These are phyloP conservation scores for Lactarius quietus DNA, from an alignment of 768 basidiomycete genomes.

Conservation along the genomic window DNA sequence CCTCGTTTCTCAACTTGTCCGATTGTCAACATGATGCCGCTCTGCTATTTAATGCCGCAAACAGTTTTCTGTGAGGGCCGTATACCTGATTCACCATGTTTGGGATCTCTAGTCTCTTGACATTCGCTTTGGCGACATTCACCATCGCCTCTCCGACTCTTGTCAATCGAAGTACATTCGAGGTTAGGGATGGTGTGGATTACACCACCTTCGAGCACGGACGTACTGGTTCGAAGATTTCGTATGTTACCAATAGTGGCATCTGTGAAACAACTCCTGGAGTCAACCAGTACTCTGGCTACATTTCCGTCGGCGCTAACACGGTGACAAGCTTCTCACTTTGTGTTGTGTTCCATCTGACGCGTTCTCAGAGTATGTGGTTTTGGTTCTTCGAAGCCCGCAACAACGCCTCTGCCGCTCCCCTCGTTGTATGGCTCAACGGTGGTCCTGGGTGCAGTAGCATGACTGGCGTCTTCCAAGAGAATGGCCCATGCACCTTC, in stretches of 20 bases:
- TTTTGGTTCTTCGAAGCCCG: constrained; percentile 14
- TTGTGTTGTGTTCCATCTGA: too few relatives aligned
- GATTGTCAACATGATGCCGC: too few relatives aligned
- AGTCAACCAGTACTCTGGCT: constrained; percentile 4
- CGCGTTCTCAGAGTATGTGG: constrained; percentile 1
- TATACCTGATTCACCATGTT: not conserved
- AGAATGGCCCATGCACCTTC: constrained; percentile 20
- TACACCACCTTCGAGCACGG: constrained; percentile 1
- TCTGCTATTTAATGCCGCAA: not conserved
- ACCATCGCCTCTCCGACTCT: not conserved
- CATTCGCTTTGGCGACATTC: not conserved
- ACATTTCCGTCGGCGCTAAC: not conserved
- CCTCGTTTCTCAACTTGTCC: not conserved
- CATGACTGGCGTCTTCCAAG: constrained; percentile 9
- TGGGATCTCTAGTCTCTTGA: not conserved
- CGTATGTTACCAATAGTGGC: not conserved
- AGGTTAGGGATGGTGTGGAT: constrained; percentile 3
- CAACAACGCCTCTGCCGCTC: not conserved
- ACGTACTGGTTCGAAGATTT: not conserved
- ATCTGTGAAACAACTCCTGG: not conserved
- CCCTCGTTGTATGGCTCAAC: constrained; percentile 3
- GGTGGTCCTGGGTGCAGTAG: constrained; percentile 4
- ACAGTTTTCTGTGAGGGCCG: not conserved
- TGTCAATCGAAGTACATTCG: constrained; percentile 5
- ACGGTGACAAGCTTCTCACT: not conserved